phyloP scores from a whole-genome alignment of 228 moss, liverwort and hornwort genomes.

The Sphagnum fallax region DNA sequence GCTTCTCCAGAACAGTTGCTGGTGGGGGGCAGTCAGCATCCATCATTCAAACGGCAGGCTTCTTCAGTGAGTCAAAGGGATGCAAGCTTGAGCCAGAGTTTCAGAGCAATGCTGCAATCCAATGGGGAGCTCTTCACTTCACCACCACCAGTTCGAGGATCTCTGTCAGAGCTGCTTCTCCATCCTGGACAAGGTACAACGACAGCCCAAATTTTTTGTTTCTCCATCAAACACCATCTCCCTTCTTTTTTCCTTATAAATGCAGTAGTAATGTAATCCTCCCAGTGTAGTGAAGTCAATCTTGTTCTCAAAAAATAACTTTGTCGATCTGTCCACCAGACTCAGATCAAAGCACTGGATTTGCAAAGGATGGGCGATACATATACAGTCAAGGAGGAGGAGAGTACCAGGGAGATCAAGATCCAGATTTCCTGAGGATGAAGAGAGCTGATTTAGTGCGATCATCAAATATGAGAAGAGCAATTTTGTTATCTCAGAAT shows the following conservation, averaged over 20 bases:
- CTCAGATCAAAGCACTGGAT: too few relatives aligned
- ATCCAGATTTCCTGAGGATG: too few relatives aligned
- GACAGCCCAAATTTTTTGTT: too few relatives aligned
- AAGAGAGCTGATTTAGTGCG: background rate
- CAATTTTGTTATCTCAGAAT: slow-evolving; percentile 30
- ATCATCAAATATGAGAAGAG: slow-evolving; percentile 15
- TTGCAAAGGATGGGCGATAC: too few relatives aligned
- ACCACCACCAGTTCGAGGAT: slow-evolving; percentile 16
- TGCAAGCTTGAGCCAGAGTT: slow-evolving; percentile 34
- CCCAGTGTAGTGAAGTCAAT: too few relatives aligned
- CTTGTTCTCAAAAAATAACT: too few relatives aligned
- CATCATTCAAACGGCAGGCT: slow-evolving; percentile 16
- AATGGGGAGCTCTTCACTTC: slow-evolving; percentile 24
- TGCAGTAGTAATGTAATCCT: too few relatives aligned
- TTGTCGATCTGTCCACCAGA: too few relatives aligned
- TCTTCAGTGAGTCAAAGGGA: slow-evolving; percentile 15
- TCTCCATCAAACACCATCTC: too few relatives aligned
- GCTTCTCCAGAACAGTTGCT: slow-evolving; percentile 18
- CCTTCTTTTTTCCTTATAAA: too few relatives aligned
- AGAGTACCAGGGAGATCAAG: too few relatives aligned
- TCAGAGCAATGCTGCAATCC: slow-evolving; percentile 43
- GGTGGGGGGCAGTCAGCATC: slow-evolving; percentile 9
- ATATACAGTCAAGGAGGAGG: too few relatives aligned
- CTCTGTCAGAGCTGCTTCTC: slow-evolving; percentile 14
- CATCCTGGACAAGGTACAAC: background rate